Evolutionary conservation across 148 eudicot species (phyloP), one percentile per base, ranked within the genome.

Genomic region (Amaranthus hypochondriacus): DNA sequence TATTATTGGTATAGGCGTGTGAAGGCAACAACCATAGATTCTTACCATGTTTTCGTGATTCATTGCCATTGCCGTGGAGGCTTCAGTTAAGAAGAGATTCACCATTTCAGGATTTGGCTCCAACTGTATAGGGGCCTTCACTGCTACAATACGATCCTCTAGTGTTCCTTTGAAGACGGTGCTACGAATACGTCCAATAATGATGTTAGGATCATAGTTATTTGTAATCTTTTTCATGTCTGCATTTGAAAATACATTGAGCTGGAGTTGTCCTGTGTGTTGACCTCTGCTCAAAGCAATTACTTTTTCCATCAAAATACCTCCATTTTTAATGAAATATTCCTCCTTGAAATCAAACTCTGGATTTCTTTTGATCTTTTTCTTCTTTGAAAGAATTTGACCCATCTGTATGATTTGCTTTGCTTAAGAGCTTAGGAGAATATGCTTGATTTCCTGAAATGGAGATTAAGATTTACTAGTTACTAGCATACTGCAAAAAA

Each of bases 101-200:
- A 44, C 21, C 61, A 13, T 53, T 39, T 15, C 55, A 9, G 12
- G 67, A 44, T 64, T 43, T 42, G 66, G 48, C 44, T 49, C 68
- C 6, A 48, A 18, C 13, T 59, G 52, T 62, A 9, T 15, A 8
- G 76, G 53, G 21, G 63, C 62, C 64, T 61, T 73, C 43, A 73
- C 62, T 11, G 80, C 80, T 5, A 77, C 75, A 56, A 46, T 65
- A 13, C 70, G 60, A 28, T 66, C 74, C 49, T 70, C 75, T 7
- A 77, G 50, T 60, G 47, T 77, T 14, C 70, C 75, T 28, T 71
- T 77, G 64, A 70, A 77, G 44, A 77, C 80, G 3, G 74, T 77
- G 5, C 80, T 69, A 7, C 47, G 47, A 39, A 59, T 54, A 7
- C 75, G 69, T 62, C 66, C 63, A 47, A 77, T 43, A 11, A 77